These are phyloP conservation scores for Saturnispora mendoncae DNA, from an alignment of 805 yeast species.

Conservation along the genomic window DNA sequence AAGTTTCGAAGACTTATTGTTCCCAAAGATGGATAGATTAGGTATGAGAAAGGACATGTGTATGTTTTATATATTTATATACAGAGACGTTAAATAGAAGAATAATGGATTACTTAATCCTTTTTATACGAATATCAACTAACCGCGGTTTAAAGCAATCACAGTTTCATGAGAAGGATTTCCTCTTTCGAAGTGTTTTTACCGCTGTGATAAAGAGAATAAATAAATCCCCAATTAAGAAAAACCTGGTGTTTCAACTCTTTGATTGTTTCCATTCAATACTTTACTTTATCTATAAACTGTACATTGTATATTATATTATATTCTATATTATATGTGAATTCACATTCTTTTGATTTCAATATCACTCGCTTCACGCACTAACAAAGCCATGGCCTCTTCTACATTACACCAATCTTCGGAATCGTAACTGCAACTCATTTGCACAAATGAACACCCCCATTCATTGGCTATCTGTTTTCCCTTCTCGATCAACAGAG, in stretches of 20 bases:
- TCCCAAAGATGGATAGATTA: slow-evolving; percentile 1
- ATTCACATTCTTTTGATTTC: slow-evolving; percentile 1
- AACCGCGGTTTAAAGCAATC: too few relatives aligned
- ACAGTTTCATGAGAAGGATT: too few relatives aligned
- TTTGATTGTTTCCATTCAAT: too few relatives aligned
- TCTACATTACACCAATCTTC: slow-evolving; percentile 42
- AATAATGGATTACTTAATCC: too few relatives aligned
- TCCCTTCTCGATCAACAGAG: slow-evolving; percentile 51
- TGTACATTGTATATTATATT: not conserved
- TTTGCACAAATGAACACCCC: slow-evolving; percentile 56
- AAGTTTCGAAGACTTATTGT: not conserved
- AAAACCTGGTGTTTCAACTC: too few relatives aligned
- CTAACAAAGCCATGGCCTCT: slow-evolving; percentile 44
- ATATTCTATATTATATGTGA: not conserved
- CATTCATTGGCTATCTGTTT: slow-evolving; percentile 46
- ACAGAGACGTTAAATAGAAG: too few relatives aligned
- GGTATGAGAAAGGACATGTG: slow-evolving; percentile 6
- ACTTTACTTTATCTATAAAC: not conserved
- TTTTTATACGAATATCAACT: not conserved
- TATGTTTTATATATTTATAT: too few relatives aligned
- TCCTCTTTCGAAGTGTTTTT: too few relatives aligned
- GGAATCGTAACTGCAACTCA: slow-evolving; percentile 39
- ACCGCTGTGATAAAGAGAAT: too few relatives aligned
- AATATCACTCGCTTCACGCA: slow-evolving; percentile 36
- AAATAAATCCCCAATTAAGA: too few relatives aligned